Conservation (phyloP, 306 rosid genomes). For the Carpinus fangiana region DNA sequence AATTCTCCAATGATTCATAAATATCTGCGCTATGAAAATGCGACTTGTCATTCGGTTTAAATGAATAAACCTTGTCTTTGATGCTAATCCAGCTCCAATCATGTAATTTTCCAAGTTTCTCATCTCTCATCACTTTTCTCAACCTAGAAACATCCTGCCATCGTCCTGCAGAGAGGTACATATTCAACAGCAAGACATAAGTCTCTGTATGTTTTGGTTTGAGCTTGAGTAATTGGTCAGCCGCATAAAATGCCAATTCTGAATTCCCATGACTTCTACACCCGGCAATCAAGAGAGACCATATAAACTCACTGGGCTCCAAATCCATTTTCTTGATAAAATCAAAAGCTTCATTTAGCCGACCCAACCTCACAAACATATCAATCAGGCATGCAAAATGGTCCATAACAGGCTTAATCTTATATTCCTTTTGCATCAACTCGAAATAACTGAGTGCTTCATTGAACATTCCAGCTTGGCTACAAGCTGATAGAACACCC, state of each 20-base stretch:
- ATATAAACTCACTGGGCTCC: constrained; percentile 69
- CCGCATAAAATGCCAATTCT: constrained; percentile 67
- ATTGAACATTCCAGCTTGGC: constrained; percentile 71
- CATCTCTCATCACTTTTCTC: constrained; percentile 70
- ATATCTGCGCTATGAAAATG: constrained; percentile 36
- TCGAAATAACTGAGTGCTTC: constrained; percentile 74
- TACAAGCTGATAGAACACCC: constrained; percentile 81
- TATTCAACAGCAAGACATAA: constrained; percentile 54
- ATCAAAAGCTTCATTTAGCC: constrained; percentile 67
- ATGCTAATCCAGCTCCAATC: constrained; percentile 96
- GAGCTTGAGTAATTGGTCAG: constrained; percentile 71
- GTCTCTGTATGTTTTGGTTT: constrained; percentile 65
- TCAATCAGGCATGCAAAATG: constrained; percentile 76
- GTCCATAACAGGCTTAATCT: constrained; percentile 83
- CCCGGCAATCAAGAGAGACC: constrained; percentile 72
- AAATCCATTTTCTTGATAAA: constrained; percentile 60
- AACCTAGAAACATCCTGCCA: constrained; percentile 67
- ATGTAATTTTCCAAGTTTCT: constrained; percentile 52
- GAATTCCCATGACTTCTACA: constrained; percentile 67
- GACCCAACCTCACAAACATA: constrained; percentile 71
- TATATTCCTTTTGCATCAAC: constrained; percentile 74
- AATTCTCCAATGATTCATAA: constrained; percentile 49
- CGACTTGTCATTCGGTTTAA: constrained; percentile 61
- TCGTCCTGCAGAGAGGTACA: constrained; percentile 60
- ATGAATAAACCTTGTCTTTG: constrained; percentile 65